Conservation (phyloP, 441 rosid genomes). For the Populus tomentosa region DNA sequence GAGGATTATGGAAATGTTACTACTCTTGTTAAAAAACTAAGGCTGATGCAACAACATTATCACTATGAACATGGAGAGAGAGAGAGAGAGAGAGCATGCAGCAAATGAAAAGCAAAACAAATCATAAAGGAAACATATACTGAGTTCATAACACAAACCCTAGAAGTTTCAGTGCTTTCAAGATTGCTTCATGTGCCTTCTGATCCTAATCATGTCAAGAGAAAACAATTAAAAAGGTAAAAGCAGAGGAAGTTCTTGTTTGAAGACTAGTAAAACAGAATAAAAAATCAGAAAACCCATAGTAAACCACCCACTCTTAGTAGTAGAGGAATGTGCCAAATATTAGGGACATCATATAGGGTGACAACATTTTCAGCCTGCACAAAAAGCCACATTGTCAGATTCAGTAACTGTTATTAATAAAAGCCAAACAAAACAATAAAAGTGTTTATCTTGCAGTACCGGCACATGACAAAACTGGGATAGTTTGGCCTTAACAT, state of each 20-base stretch:
- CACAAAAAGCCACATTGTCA: constrained; percentile 18
- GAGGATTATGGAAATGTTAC: constrained; percentile 31
- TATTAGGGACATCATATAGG: constrained; percentile 79
- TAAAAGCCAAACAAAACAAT: not conserved
- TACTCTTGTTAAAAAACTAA: constrained; percentile 1
- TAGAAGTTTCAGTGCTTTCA: constrained; percentile 50
- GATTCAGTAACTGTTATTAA: not conserved
- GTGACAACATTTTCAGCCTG: constrained; percentile 71
- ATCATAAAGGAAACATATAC: constrained; percentile 10
- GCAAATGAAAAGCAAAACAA: constrained; percentile 1
- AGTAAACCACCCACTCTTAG: constrained; percentile 43
- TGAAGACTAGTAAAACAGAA: not conserved
- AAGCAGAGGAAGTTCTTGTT: not conserved
- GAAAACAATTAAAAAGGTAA: not conserved
- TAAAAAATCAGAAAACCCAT: not conserved
- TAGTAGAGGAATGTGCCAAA: constrained; percentile 73
- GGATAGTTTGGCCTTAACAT: constrained; percentile 68
- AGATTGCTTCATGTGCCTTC: constrained; percentile 68
- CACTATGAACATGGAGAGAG: not conserved
- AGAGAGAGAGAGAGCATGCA: not conserved
- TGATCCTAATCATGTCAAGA: constrained; percentile 52
- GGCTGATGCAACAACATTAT: not conserved
- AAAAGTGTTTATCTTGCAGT: constrained; percentile 11
- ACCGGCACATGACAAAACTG: constrained; percentile 88
- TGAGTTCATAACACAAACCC: constrained; percentile 38